Evolutionary conservation across 2,329 filamentous ascomycete species (phyloP).

Genomic region (Podosphaera xanthii): DNA sequence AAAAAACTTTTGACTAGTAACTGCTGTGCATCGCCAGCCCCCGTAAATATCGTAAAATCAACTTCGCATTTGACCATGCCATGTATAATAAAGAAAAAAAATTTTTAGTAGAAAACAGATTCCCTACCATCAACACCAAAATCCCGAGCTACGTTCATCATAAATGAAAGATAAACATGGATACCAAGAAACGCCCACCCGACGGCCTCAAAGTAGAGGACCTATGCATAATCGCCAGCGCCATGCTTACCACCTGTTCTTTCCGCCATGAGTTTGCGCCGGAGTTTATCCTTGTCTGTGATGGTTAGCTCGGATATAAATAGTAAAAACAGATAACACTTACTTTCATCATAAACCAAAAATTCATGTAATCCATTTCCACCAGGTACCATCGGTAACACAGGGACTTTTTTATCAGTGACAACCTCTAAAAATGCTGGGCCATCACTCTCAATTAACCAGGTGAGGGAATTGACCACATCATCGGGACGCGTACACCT

Average conservation of each 20-base stretch:
- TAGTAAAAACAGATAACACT: slow-evolving; percentile 15
- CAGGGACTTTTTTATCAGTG: slow-evolving; percentile 77
- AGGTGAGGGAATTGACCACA: slow-evolving; percentile 54
- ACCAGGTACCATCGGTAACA: slow-evolving; percentile 91
- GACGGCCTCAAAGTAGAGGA: no score
- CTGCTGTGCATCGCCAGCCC: no score
- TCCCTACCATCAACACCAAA: no score
- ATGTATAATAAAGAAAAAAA: no score
- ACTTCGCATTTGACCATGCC: no score
- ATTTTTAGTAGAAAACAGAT: no score
- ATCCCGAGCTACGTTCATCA: no score
- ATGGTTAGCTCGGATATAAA: slow-evolving; percentile 4
- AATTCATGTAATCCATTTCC: slow-evolving; percentile 83
- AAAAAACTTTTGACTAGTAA: no score
- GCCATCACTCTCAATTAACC: slow-evolving; percentile 77
- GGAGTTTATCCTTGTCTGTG: slow-evolving; percentile 40
- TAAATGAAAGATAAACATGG: no score
- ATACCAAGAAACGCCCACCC: no score
- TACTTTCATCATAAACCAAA: slow-evolving; percentile 63
- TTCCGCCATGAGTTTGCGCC: slow-evolving; percentile 42
- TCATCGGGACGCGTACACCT: slow-evolving; percentile 54
- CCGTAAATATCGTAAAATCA: no score
- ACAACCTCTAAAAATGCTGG: slow-evolving; percentile 82
- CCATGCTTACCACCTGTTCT: slow-evolving; percentile 23
- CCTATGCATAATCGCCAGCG: neutral